phyloP scores from a whole-genome alignment of 2,329 filamentous ascomycete species.

The Mollisia scopiformis region DNA sequence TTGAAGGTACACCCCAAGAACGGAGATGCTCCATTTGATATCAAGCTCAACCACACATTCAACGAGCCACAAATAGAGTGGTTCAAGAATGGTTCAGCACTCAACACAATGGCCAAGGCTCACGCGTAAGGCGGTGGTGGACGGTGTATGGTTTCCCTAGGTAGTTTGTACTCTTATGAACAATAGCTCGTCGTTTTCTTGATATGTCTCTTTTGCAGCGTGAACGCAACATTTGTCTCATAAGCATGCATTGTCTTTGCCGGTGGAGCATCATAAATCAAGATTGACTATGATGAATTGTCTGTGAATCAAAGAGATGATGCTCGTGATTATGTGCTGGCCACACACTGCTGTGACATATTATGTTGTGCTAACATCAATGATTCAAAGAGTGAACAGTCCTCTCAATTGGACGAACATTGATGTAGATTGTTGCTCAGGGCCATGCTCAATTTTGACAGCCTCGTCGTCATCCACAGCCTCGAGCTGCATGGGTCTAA shows the following conservation, averaged over 20 bases:
- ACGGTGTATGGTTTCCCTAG: constrained; percentile 19
- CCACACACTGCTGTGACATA: background rate
- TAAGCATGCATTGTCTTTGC: background rate
- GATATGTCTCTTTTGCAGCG: background rate
- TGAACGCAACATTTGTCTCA: background rate
- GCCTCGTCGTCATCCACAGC: constrained; percentile 13
- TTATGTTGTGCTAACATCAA: background rate
- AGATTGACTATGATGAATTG: background rate
- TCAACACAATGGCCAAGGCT: constrained; percentile 96
- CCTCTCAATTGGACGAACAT: background rate
- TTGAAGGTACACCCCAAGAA: constrained; percentile 91
- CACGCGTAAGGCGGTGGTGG: constrained; percentile 23
- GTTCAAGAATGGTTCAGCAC: constrained; percentile 97
- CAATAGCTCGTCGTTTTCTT: background rate
- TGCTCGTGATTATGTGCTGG: too few relatives aligned
- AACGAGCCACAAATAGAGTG: constrained; percentile 97
- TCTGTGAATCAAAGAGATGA: too few relatives aligned
- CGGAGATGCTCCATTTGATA: constrained; percentile 74
- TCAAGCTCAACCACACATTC: constrained; percentile 92
- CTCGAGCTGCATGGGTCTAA: constrained; percentile 9
- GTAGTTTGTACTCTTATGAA: constrained; percentile 8
- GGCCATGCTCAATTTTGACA: background rate
- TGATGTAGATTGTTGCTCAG: background rate
- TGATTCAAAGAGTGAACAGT: background rate
- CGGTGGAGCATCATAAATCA: background rate